phyloP scores from a whole-genome alignment of 75 land plant genomes.

The Cunninghamia lanceolata region DNA sequence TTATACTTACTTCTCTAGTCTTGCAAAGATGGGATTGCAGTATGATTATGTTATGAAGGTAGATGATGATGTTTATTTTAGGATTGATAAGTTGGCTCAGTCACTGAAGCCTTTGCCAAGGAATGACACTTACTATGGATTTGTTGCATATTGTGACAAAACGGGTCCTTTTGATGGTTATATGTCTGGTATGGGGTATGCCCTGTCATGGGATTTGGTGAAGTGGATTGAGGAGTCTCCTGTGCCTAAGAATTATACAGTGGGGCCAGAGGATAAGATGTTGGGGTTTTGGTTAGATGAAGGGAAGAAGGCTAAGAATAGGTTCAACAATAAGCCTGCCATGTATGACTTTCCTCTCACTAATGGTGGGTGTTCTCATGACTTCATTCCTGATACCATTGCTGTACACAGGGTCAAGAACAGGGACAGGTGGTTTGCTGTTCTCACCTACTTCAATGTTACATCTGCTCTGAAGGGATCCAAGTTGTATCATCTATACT shows the following conservation, averaged over 20 bases:
- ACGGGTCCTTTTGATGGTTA: slow-evolving; percentile 46
- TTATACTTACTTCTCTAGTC: slow-evolving; percentile 63
- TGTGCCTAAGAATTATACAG: slow-evolving; percentile 28
- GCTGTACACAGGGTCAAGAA: slow-evolving; percentile 61
- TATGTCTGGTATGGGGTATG: slow-evolving; percentile 94
- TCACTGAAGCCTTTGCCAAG: slow-evolving; percentile 50
- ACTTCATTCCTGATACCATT: slow-evolving; percentile 48
- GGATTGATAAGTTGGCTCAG: slow-evolving; percentile 41
- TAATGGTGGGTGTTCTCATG: slow-evolving; percentile 35
- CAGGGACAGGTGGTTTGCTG: slow-evolving; percentile 42
- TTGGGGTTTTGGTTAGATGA: slow-evolving; percentile 56
- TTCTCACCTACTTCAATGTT: slow-evolving; percentile 57
- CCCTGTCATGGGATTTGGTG: slow-evolving; percentile 81
- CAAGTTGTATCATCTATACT: slow-evolving; percentile 38
- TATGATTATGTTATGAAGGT: slow-evolving; percentile 85
- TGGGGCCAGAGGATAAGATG: slow-evolving; percentile 65
- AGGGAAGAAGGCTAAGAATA: slow-evolving; percentile 55
- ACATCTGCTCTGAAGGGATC: slow-evolving; percentile 37
- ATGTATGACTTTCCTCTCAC: slow-evolving; percentile 75
- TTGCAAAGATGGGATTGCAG: slow-evolving; percentile 38
- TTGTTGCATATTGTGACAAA: slow-evolving; percentile 50
- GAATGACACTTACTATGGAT: slow-evolving; percentile 77
- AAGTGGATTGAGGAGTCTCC: slow-evolving; percentile 63
- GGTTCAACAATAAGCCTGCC: slow-evolving; percentile 56
- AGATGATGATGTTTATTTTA: slow-evolving; percentile 72